Evolutionary conservation across 345 rosid genomes (phyloP).

Genomic region (Tarenaya hassleriana): DNA sequence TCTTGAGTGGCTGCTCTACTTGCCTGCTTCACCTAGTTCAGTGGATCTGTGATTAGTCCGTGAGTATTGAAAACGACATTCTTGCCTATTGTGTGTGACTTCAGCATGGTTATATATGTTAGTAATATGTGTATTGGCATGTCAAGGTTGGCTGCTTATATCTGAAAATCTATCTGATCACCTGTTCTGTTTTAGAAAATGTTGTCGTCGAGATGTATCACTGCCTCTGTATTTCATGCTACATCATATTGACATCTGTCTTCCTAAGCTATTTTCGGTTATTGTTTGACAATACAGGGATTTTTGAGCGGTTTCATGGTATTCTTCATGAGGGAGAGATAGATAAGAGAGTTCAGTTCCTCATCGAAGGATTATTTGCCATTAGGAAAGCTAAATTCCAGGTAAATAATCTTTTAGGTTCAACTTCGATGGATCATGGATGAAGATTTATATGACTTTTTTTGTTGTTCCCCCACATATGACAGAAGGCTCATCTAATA

Average conservation of each 20-base stretch:
- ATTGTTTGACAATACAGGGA: constrained; percentile 43
- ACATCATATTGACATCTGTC: not conserved
- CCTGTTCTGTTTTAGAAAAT: not conserved
- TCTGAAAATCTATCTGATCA: too few species aligned
- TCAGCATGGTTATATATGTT: too few species aligned
- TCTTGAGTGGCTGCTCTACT: not conserved
- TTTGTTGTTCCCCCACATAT: not conserved
- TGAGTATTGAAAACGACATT: constrained; percentile 5
- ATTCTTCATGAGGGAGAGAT: constrained; percentile 97
- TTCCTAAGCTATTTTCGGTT: constrained; percentile 5
- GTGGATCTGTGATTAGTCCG: not conserved
- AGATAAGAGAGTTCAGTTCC: constrained; percentile 82
- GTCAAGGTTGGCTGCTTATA: too few species aligned
- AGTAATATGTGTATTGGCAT: too few species aligned
- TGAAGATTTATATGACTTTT: not conserved
- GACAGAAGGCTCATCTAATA: not conserved
- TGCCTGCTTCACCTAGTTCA: constrained; percentile 2
- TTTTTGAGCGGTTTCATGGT: constrained; percentile 91
- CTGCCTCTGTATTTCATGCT: not conserved
- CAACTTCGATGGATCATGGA: not conserved
- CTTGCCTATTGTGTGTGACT: not conserved
- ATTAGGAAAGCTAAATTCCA: constrained; percentile 85
- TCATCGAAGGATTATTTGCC: constrained; percentile 88
- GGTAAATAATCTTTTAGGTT: constrained; percentile 30
- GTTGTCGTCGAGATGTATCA: not conserved